A percentile compares a stretch with the other conserved stretches of the same genome.
These are phyloP conservation scores for Aspergillus terreus DNA, from an alignment of 2,329 filamentous ascomycete species.

Conservation along the genomic window DNA sequence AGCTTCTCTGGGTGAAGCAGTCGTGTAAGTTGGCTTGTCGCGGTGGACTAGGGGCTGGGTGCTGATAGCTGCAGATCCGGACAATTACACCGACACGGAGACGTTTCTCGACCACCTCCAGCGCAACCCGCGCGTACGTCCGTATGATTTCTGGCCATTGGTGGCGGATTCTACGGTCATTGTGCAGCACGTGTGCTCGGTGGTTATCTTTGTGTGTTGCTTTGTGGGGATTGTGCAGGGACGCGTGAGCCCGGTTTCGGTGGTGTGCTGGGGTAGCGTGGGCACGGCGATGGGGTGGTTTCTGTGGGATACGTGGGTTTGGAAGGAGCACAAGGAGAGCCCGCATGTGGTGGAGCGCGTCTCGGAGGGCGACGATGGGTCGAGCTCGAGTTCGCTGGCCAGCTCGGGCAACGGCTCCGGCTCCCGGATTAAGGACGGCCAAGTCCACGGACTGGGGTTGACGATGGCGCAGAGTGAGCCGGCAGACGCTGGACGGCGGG, in stretches of 20 bases:
- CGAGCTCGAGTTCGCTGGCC: conserved; percentile 37
- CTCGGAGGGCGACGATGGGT: conserved; percentile 35
- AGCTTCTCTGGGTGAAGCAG: conserved; percentile 96
- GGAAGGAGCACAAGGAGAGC: conserved; percentile 58
- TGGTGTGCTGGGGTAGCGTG: conserved; percentile 79
- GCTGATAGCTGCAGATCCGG: conserved; percentile 63
- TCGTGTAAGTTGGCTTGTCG: conserved; percentile 59
- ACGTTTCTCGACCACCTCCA: conserved; percentile 96
- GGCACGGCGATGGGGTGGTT: conserved; percentile 85
- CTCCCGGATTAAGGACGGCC: conserved; percentile 25
- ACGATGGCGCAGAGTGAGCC: conserved; percentile 36
- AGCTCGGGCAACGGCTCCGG: conserved; percentile 29
- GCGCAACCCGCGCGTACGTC: conserved; percentile 85
- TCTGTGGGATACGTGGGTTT: conserved; percentile 87
- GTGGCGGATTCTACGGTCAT: conserved; percentile 95
- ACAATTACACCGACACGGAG: conserved; percentile 96
- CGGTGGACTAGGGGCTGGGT: neutral
- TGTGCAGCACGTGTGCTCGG: conserved; percentile 92
- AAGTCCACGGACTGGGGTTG: conserved; percentile 43
- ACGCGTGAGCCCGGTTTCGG: conserved; percentile 81
- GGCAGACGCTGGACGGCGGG: conserved; percentile 25
- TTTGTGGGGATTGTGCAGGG: conserved; percentile 88
- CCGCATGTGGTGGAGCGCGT: conserved; percentile 23
- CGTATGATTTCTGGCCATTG: conserved; percentile 97
- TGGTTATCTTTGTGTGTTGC: conserved; percentile 89